phyloP scores from a whole-genome alignment of 2,329 filamentous ascomycete species.

The Verticillium nonalfalfae region DNA sequence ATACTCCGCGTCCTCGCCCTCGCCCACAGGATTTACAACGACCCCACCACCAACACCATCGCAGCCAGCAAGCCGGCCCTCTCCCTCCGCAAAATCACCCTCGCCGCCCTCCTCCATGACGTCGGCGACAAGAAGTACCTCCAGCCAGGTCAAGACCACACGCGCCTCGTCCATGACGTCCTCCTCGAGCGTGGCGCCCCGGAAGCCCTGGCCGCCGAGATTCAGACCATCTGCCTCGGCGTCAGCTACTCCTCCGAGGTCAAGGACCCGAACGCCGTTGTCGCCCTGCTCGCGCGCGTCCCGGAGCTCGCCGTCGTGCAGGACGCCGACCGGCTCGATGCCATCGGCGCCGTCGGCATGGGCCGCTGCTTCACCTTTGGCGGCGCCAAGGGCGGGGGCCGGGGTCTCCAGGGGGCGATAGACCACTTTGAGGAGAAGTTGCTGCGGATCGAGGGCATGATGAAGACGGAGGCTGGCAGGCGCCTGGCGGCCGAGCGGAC shows the following conservation, averaged over 20 bases:
- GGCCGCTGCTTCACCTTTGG: conserved; percentile 72
- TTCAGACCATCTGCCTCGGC: conserved; percentile 67
- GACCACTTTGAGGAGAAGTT: conserved; percentile 75
- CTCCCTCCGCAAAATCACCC: conserved; percentile 53
- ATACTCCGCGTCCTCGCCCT: conserved; percentile 74
- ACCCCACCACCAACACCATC: conserved; percentile 23
- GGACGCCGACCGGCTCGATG: conserved; percentile 89
- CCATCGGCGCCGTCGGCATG: conserved; percentile 80
- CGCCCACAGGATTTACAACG: conserved; percentile 59
- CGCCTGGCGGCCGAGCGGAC: conserved; percentile 47
- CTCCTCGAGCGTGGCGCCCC: conserved; percentile 52
- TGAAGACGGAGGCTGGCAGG: conserved; percentile 55
- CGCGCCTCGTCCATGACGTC: conserved; percentile 48
- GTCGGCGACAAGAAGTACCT: conserved; percentile 83
- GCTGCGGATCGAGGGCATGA: conserved; percentile 55
- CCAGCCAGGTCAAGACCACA: conserved; percentile 45
- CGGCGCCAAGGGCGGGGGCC: conserved; percentile 52
- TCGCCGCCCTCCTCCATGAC: conserved; percentile 77
- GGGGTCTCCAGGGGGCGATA: conserved; percentile 54
- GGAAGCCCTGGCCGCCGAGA: conserved; percentile 51
- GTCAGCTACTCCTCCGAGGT: conserved; percentile 76
- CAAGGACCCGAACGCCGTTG: conserved; percentile 54
- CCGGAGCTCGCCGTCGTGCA: conserved; percentile 82
- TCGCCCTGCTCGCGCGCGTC: conserved; percentile 53
- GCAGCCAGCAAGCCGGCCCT: conserved; percentile 18